Conservation (phyloP, 805 yeast genomes). For the Starmerella tilneyi region DNA sequence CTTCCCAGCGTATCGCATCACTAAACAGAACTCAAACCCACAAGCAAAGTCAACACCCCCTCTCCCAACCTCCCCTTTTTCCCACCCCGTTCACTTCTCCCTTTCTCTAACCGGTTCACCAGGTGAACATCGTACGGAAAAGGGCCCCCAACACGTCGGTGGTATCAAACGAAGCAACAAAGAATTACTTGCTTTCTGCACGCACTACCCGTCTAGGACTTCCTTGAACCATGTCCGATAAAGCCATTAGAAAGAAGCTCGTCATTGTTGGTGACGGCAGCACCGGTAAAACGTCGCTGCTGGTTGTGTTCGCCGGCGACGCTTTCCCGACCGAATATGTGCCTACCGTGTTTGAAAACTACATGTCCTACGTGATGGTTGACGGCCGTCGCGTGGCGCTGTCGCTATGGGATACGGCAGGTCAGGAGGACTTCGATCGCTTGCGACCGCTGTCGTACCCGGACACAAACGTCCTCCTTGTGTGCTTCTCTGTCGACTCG, state of each 20-base stretch:
- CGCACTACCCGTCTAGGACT: neutral
- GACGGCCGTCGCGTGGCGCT: constrained; percentile 87
- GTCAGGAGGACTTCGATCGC: constrained; percentile 95
- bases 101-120: neutral
- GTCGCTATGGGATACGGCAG: constrained; percentile 97
- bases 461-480: constrained; percentile 81
- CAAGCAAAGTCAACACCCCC: neutral
- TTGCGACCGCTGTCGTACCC: constrained; percentile 85
- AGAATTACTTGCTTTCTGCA: neutral
- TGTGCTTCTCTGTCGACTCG: constrained; percentile 81
- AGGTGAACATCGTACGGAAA: constrained; percentile 1
- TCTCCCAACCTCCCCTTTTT: constrained; percentile 5
- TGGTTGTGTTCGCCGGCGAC: constrained; percentile 75
- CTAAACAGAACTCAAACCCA: constrained; percentile 5
- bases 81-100: neutral
- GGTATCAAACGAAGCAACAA: neutral
- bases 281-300: constrained; percentile 88
- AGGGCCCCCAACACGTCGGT: neutral
- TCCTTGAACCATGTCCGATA: constrained; percentile 18
- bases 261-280: constrained; percentile 98
- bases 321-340: constrained; percentile 90
- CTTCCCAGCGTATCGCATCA: constrained; percentile 7
- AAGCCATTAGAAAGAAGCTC: constrained; percentile 41
- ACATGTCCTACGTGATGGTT: constrained; percentile 90
- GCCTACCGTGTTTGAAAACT: constrained; percentile 94